Percentiles rank a stretch among this genome's conserved stretches.
These are phyloP conservation scores for Escallonia herrerae DNA, from an alignment of 129 eudicot genomes.

Conservation along the genomic window DNA sequence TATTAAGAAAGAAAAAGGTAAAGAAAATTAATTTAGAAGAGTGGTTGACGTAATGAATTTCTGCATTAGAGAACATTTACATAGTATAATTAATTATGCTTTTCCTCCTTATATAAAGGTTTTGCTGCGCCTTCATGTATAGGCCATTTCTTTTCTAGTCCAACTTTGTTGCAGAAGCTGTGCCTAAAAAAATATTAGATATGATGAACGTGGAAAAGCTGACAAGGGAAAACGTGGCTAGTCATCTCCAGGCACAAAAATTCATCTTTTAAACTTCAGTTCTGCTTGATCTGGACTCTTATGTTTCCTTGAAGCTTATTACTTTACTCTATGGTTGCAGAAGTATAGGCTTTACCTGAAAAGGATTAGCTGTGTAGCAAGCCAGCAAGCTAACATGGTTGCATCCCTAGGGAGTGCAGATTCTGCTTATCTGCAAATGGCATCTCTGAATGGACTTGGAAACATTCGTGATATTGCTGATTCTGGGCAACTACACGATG, in stretches of 20 bases:
- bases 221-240: constrained; percentile 38
- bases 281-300: not conserved
- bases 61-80: too few species aligned
- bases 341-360: constrained; percentile 19
- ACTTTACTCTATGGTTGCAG: constrained; percentile 4
- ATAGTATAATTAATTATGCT: too few species aligned
- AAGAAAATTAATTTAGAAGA: too few species aligned
- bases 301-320: not conserved
- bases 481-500: constrained; percentile 5
- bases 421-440: constrained; percentile 16
- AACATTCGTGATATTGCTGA: not conserved
- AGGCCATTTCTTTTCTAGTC: too few species aligned
- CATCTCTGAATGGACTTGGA: constrained; percentile 11
- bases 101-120: too few species aligned
- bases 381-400: constrained; percentile 19
- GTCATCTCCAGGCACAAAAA: constrained; percentile 38
- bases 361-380: constrained; percentile 14
- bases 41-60: too few species aligned
- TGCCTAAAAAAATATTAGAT: constrained; percentile 36
- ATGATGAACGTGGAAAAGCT: constrained; percentile 37
- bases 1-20: too few species aligned
- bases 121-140: too few species aligned
- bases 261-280: not conserved
- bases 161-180: constrained; percentile 31
- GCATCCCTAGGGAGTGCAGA: constrained; percentile 13